These are phyloP conservation scores for Miamiensis avidus DNA, from an alignment of 169 alveolate genomes.

Conservation along the genomic window DNA sequence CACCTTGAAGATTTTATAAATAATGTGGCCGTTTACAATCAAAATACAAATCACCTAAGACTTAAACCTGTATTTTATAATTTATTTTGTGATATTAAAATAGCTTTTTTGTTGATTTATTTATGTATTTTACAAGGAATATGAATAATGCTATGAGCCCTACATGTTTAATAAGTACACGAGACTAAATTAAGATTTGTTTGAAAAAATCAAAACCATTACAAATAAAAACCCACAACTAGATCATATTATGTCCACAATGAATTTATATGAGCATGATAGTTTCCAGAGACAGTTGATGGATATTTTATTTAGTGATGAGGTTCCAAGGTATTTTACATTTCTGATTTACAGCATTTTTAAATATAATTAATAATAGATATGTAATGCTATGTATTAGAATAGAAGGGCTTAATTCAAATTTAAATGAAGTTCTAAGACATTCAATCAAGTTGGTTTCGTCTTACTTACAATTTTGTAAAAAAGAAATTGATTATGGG, in stretches of 20 bases:
- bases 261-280: not conserved
- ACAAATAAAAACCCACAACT: conserved; percentile 1
- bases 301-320: conserved; percentile 15
- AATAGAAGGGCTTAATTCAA: conserved; percentile 6
- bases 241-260: conserved; percentile 5
- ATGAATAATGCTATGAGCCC: conserved; percentile 17
- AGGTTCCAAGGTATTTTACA: conserved; percentile 4
- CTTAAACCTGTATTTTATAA: not conserved
- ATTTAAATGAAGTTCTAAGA: conserved; percentile 10
- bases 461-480: conserved; percentile 9
- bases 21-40: not conserved
- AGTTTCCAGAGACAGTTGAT: not conserved
- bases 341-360: too few relatives aligned
- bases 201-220: conserved; percentile 12
- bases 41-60: not conserved
- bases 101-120: not conserved
- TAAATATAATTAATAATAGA: not conserved
- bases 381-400: conserved; percentile 23
- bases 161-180: conserved; percentile 13
- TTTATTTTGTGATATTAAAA: not conserved
- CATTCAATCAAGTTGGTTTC: conserved; percentile 10
- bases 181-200: conserved; percentile 1
- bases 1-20: conserved; percentile 11
- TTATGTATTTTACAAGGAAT: too few relatives aligned
- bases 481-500: conserved; percentile 5